Base-by-base conservation (phyloP, 1,139 yeast genomes). In the Candida sanyaensis region DNA sequence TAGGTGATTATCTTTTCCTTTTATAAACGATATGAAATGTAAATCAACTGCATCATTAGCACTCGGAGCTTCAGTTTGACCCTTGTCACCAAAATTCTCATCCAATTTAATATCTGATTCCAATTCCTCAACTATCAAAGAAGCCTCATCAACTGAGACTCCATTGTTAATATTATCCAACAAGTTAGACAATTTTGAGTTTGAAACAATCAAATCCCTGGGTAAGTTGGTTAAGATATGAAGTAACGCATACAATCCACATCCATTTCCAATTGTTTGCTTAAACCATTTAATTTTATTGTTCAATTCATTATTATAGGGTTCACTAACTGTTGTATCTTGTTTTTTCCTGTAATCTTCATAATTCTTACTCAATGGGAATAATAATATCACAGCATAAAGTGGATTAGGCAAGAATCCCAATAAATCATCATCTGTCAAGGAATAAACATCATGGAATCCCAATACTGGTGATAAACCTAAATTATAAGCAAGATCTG, bases 161-260 rank as follows among this genome's bases (percentile, higher is more conserved):
- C 52, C 45, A 46, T 56, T 46, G 59, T 47, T 54, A 50, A 57
- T 55, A 53, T 49, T 72, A 57, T 38, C 56, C 56, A 58, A 50
- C 63, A 69, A 60, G 26, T 61, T 59, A 41, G 63, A 57, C 21
- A 75, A 52, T 24, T 69, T 54, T 69, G 67, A 71, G 49, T 66
- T 74, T 38, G 60, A 61, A 49, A 64, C 78, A 52, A 65, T 74
- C 50, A 66, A 65, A 31, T 77, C 82, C 2, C 60, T 55, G 1
- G 83, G 80, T 46, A 87, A 69, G 62, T 93, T 93, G 28, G 84
- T 68, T 36, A 90, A 66, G 0, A 88, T 75, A 60, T 93, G 98
- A 29, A 93, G 68, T 43, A 93, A 68, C 0, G 96, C 99, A 66
- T 88, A 90, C 42, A 95, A 78, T 5, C 99, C 99, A 69, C 99